Evolutionary conservation across 2,329 filamentous ascomycete genomes (phyloP).

Genomic region (Magnaporthiopsis incrustans): DNA sequence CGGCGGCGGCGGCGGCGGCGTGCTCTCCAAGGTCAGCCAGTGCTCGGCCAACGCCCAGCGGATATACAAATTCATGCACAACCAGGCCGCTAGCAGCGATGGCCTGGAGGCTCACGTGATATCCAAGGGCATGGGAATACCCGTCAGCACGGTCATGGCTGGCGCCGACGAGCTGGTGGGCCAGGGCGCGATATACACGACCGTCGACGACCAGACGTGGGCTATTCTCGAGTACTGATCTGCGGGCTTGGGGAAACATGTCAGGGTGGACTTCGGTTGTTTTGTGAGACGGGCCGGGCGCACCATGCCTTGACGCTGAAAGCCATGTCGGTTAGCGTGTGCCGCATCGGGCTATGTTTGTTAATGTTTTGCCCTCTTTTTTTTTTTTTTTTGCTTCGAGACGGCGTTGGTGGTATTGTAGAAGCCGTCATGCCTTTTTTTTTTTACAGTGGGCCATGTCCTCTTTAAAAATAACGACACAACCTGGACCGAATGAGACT

Average conservation of each 20-base stretch:
- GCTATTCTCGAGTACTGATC: constrained; percentile 60
- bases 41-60: constrained; percentile 54
- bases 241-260: too few relatives aligned
- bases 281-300: not conserved
- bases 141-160: constrained; percentile 60
- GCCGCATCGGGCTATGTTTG: not conserved
- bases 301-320: not conserved
- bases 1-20: constrained; percentile 25
- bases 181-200: constrained; percentile 75
- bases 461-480: not conserved
- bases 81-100: constrained; percentile 65
- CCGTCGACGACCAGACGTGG: constrained; percentile 89
- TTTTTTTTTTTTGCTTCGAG: not conserved
- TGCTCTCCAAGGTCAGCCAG: constrained; percentile 28
- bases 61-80: constrained; percentile 64
- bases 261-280: not conserved
- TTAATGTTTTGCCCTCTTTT: not conserved
- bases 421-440: not conserved
- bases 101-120: constrained; percentile 78
- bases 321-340: not conserved
- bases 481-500: not conserved
- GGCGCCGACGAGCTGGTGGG: constrained; percentile 76
- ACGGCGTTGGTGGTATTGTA: not conserved
- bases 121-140: constrained; percentile 55
- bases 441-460: not conserved